These are phyloP conservation scores for Dactylellina parvicollis DNA, from an alignment of 2,329 filamentous ascomycete species.

Conservation along the genomic window DNA sequence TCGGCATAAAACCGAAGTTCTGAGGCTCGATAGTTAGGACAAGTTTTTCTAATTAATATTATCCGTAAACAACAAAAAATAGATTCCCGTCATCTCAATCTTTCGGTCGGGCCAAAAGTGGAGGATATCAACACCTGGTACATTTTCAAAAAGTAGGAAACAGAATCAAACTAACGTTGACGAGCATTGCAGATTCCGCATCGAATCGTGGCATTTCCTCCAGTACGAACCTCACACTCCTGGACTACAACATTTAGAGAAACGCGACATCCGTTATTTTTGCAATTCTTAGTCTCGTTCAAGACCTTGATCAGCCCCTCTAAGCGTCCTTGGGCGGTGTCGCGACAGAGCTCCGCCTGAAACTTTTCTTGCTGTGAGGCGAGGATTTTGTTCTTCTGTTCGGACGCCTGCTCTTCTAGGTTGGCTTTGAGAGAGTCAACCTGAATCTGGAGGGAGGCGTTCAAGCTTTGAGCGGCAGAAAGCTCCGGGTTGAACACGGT, in stretches of 20 bases:
- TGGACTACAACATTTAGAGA: slow-evolving; percentile 20
- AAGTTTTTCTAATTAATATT: no score
- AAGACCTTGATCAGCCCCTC: slow-evolving; percentile 30
- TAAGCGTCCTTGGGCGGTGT: slow-evolving; percentile 18
- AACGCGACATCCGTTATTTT: slow-evolving; percentile 14
- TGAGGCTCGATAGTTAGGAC: no score
- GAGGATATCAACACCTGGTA: no score
- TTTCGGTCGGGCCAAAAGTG: no score
- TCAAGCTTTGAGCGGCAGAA: neutral
- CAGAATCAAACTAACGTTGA: slow-evolving; percentile 1
- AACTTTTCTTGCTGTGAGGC: slow-evolving; percentile 28
- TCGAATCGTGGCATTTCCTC: slow-evolving; percentile 22
- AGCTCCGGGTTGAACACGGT: neutral
- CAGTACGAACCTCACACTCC: slow-evolving; percentile 23
- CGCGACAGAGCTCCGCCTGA: slow-evolving; percentile 20
- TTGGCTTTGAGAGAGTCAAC: neutral
- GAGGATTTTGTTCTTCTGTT: slow-evolving; percentile 10
- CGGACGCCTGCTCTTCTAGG: slow-evolving; percentile 5
- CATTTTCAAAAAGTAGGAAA: neutral
- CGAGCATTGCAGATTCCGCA: slow-evolving; percentile 37
- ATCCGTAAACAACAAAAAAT: no score
- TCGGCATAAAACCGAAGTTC: no score
- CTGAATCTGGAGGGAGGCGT: neutral
- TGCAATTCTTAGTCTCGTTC: slow-evolving; percentile 33
- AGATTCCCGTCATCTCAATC: no score